Evolutionary conservation across 1,284 basidiomycete genomes (phyloP), one percentile per base, ranked within the genome.

Genomic region (Agaricales sp.): DNA sequence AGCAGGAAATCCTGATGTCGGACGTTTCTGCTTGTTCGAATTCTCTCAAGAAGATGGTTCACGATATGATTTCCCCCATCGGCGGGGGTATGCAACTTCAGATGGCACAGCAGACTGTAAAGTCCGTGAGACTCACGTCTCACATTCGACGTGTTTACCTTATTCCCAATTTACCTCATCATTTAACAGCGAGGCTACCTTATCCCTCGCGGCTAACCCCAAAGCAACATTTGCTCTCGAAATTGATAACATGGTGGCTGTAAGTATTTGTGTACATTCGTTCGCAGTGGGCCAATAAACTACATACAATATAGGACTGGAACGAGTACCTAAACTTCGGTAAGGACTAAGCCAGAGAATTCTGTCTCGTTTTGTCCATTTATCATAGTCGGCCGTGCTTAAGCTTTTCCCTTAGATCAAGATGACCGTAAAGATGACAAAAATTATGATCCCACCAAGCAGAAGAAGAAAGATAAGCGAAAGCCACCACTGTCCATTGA

Each of bases 1-100:
- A 90, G 61, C 84, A 90, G 65, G 87, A 90, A 49, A 80, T 90
- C 6, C 80, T 90, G 55, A 63, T 84, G 55, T 71, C 77, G n/a
- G 87, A 90, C 59, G 81, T 88, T n/a, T 79, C 79, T 23, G 74
- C 71, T n/a, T 88, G 84, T 57, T 85, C 80, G 50, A 69, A 77
- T 43, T 74, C 82, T 4, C 67, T 91, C 47, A 89, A 86, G 67
- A 87, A 83, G 59, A 76, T 83, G 4, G 73, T 85, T 4, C 74
- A 80, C 52, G 83, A 88, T 39, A 56, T 83, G 47, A 72, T 74
- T 50, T 65, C 68, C 1, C 53, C 66, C 35, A 63, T 70, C 4
- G 61, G 66, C 0, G 60, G 63, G 26, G 74, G 73, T 46, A 67
- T 65, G 2, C 70, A 77, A 45, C 66, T 86, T 38, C 80, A 87